Evolutionary conservation across 148 eudicot species (phyloP).

Genomic region (Dianthus caryophyllus): DNA sequence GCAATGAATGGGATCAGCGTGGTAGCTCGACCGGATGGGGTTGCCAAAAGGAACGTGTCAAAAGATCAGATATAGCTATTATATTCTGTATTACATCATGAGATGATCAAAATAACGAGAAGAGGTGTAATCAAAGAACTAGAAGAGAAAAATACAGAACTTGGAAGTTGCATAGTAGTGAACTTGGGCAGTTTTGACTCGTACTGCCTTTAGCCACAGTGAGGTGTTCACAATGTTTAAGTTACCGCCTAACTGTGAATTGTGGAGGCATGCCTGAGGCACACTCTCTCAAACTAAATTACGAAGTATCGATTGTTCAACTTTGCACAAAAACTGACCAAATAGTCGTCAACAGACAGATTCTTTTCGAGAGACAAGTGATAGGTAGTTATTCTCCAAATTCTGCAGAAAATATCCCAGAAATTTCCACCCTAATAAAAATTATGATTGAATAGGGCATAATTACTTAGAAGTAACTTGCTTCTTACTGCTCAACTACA

Average conservation of each 20-base stretch:
- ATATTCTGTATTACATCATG: background rate
- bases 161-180: no score
- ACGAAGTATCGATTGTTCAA: background rate
- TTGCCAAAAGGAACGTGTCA: no score
- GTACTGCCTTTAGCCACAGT: no score
- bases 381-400: slow-evolving; percentile 1
- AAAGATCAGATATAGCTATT: background rate
- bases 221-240: no score
- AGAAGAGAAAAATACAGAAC: no score
- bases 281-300: background rate
- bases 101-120: background rate
- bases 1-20: no score
- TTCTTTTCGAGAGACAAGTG: slow-evolving; percentile 1
- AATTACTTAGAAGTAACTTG: background rate
- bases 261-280: no score
- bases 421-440: background rate
- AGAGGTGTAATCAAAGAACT: no score
- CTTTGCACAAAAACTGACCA: background rate
- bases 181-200: no score
- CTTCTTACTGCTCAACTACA: slow-evolving; percentile 9
- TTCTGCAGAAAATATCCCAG: background rate
- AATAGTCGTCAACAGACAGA: slow-evolving; percentile 4
- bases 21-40: no score
- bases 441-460: background rate
- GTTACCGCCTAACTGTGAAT: no score